phyloP scores from a whole-genome alignment of 176 grass and related monocot genomes.

The Juncus inflexus region DNA sequence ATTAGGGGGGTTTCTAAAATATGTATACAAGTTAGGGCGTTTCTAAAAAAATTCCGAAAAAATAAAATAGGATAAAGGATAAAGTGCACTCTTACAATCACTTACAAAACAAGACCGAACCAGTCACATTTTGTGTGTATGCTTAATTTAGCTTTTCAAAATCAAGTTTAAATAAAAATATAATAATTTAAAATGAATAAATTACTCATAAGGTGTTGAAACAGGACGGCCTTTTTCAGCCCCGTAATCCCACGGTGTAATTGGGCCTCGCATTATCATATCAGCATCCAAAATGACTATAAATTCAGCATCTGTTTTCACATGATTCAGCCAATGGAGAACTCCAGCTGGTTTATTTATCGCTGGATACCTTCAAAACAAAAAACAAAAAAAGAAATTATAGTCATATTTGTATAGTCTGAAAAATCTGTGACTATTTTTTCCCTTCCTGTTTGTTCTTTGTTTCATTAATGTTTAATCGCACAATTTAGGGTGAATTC shows the following conservation, averaged over 20 bases:
- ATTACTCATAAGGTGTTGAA: slow-evolving; percentile 90
- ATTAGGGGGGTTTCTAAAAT: too few relatives aligned
- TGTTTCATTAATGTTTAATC: too few relatives aligned
- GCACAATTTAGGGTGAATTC: not conserved
- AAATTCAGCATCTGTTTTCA: slow-evolving; percentile 83
- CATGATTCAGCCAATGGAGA: slow-evolving; percentile 95
- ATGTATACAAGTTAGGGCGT: too few relatives aligned
- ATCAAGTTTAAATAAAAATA: too few relatives aligned
- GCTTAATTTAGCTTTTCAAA: too few relatives aligned
- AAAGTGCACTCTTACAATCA: too few relatives aligned
- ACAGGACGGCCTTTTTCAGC: slow-evolving; percentile 76
- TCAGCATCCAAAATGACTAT: slow-evolving; percentile 96
- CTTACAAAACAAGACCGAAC: too few relatives aligned
- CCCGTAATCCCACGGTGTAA: slow-evolving; percentile 98
- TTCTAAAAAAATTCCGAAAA: too few relatives aligned
- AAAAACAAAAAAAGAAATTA: slow-evolving; percentile 8
- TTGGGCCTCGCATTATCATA: slow-evolving; percentile 96
- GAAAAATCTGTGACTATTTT: not conserved
- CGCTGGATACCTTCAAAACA: slow-evolving; percentile 71
- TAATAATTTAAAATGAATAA: too few relatives aligned
- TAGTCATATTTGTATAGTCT: not conserved
- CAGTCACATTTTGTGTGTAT: too few relatives aligned
- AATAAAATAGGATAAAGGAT: too few relatives aligned
- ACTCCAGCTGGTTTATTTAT: slow-evolving; percentile 98
- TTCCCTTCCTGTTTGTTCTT: not conserved